Evolutionary conservation across 306 rosid genomes (phyloP).

Genomic region (Quercus alba): DNA sequence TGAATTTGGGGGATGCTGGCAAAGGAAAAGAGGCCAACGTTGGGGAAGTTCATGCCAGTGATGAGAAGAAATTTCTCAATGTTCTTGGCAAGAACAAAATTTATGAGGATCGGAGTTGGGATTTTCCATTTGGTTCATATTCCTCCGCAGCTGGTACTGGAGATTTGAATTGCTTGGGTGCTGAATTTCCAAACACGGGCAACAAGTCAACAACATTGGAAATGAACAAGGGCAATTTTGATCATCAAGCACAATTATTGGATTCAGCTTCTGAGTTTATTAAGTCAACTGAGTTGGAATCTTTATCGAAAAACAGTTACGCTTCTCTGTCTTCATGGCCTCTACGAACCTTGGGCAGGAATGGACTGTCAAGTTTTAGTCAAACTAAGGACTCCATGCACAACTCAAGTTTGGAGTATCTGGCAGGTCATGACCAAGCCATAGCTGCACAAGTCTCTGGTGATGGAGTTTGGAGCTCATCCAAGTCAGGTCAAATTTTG

Average conservation of each 20-base stretch:
- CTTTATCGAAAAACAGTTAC: conserved; percentile 4
- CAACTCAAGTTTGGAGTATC: neutral
- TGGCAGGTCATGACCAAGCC: neutral
- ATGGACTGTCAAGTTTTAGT: conserved; percentile 11
- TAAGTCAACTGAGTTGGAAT: conserved; percentile 2
- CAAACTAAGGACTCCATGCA: conserved; percentile 15
- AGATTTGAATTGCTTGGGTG: conserved; percentile 12
- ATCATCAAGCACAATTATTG: neutral
- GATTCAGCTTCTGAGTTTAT: conserved; percentile 9
- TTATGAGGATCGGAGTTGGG: conserved; percentile 6
- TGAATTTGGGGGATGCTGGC: conserved; percentile 5
- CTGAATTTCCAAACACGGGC: conserved; percentile 10
- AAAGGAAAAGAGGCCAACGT: conserved; percentile 7
- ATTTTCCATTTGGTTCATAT: conserved; percentile 1
- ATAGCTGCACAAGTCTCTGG: neutral
- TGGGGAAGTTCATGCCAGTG: conserved; percentile 3
- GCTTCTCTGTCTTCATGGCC: neutral
- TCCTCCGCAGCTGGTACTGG: conserved; percentile 3
- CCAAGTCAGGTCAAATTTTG: conserved; percentile 1
- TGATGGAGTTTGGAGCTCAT: conserved; percentile 7
- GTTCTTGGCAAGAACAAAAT: conserved; percentile 1
- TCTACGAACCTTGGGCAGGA: neutral
- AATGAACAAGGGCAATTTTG: conserved; percentile 13
- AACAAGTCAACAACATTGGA: conserved; percentile 8
- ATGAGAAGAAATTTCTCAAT: conserved; percentile 1